phyloP scores from a whole-genome alignment of 208 protist genomes.

The Entamoeba histolytica region DNA sequence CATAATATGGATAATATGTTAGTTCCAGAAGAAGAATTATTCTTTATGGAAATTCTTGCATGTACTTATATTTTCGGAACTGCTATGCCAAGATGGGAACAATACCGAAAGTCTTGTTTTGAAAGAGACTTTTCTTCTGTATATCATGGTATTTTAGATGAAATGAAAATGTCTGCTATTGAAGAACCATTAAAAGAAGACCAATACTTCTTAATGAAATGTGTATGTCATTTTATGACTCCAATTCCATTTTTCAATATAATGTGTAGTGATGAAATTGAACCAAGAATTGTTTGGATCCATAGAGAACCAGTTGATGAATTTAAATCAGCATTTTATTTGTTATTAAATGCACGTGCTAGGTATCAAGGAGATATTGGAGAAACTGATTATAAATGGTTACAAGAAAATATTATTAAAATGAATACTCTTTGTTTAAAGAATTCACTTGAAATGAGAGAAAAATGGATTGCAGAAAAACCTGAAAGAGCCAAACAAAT shows the following conservation, averaged over 20 bases:
- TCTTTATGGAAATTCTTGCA: background rate
- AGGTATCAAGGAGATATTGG: background rate
- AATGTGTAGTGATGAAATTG: background rate
- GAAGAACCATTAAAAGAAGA: background rate
- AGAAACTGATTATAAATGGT: background rate
- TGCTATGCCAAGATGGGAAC: background rate
- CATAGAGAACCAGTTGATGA: background rate
- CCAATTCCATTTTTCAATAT: background rate
- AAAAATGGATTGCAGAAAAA: background rate
- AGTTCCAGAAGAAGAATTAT: background rate
- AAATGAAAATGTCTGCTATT: background rate
- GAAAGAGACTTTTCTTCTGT: background rate
- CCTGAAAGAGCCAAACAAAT: background rate
- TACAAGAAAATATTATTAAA: background rate
- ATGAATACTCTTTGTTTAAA: background rate
- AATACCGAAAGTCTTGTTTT: background rate
- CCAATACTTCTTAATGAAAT: background rate
- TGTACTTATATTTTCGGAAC: background rate
- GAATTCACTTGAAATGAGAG: background rate
- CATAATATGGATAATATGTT: background rate
- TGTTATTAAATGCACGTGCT: background rate
- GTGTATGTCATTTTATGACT: background rate
- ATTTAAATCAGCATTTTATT: background rate
- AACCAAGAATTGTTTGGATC: background rate
- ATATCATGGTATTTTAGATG: background rate